These are phyloP conservation scores for Chlorella sp. DNA, from an alignment of 139 green algal genomes.

Conservation along the genomic window DNA sequence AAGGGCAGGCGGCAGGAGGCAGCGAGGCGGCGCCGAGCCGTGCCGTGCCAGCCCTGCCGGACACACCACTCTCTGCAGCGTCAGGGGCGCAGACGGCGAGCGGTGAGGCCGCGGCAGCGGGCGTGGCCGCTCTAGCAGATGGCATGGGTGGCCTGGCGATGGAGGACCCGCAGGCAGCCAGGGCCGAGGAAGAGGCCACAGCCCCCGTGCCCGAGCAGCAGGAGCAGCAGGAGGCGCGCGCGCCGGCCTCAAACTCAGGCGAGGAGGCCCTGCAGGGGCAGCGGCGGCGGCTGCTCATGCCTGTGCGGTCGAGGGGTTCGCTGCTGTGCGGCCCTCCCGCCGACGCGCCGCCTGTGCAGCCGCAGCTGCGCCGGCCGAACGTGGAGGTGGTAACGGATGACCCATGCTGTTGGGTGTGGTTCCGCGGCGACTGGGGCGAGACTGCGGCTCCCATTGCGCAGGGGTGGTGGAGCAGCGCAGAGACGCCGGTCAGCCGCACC, in stretches of 20 bases:
- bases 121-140: neutral
- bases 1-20: neutral
- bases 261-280: neutral
- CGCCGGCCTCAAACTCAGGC: neutral
- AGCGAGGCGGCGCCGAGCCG: neutral
- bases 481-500: conserved; percentile 19
- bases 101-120: neutral
- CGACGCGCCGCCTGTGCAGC: no score
- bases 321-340: no score
- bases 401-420: conserved; percentile 24
- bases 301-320: neutral
- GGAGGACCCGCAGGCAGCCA: neutral
- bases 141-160: neutral
- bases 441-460: conserved; percentile 10
- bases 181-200: no score
- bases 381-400: conserved; percentile 3
- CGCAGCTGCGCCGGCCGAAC: neutral
- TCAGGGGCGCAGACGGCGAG: neutral
- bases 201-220: neutral
- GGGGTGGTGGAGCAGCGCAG: conserved; percentile 18
- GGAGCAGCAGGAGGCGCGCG: neutral
- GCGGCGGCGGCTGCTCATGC: neutral
- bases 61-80: neutral
- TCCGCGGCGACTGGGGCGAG: conserved; percentile 24
- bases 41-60: neutral